A percentile compares a stretch with the other conserved stretches of the same genome.
These are phyloP conservation scores for Incumbomyces lentus DNA, from an alignment of 2,329 filamentous ascomycete species.

Conservation along the genomic window DNA sequence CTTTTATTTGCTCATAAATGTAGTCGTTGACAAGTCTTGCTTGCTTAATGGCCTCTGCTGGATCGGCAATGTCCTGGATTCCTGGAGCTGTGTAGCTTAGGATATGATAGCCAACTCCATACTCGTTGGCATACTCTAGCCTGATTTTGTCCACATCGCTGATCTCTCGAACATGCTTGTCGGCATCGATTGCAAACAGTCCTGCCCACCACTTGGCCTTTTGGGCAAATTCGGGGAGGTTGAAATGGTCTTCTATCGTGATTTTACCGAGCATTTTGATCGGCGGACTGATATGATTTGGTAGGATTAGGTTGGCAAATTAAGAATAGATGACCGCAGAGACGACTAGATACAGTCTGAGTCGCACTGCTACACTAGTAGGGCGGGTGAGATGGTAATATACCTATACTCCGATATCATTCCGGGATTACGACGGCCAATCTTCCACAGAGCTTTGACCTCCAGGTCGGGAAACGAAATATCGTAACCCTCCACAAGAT, in stretches of 20 bases:
- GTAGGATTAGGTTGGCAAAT: too few relatives aligned
- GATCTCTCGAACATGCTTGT: conserved; percentile 49
- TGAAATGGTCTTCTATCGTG: conserved; percentile 17
- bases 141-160: conserved; percentile 21
- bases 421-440: too few relatives aligned
- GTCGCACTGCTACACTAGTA: too few relatives aligned
- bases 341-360: too few relatives aligned
- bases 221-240: conserved; percentile 42
- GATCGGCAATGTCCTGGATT: conserved; percentile 22
- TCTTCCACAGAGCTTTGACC: too few relatives aligned
- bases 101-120: conserved; percentile 23
- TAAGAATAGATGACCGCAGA: too few relatives aligned
- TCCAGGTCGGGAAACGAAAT: too few relatives aligned
- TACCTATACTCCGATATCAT: too few relatives aligned
- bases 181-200: conserved; percentile 49
- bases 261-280: conserved; percentile 7
- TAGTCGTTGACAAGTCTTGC: conserved; percentile 23
- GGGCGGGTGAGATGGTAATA: too few relatives aligned
- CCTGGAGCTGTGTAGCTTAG: conserved; percentile 23
- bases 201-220: conserved; percentile 52
- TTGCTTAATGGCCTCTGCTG: conserved; percentile 17
- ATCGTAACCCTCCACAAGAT: too few relatives aligned
- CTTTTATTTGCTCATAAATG: conserved; percentile 19
- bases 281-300: neutral
- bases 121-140: conserved; percentile 18